These are phyloP conservation scores for Xylaria curta DNA, from an alignment of 495 filamentous ascomycete species.

Conservation along the genomic window DNA sequence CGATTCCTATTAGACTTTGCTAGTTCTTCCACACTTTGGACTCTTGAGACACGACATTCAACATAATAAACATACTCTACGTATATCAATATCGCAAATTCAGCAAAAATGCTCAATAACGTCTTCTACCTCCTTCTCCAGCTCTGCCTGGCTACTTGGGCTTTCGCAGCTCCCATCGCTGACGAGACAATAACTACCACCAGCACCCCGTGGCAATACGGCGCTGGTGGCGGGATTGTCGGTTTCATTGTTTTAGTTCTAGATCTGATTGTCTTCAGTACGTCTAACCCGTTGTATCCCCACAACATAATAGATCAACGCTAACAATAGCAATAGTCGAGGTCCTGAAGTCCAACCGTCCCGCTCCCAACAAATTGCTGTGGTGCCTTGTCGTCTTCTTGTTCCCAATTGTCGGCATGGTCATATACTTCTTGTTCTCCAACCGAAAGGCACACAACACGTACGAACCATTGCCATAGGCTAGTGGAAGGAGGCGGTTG, in stretches of 20 bases:
- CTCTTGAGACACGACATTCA: background rate
- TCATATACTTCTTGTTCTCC: conserved; percentile 60
- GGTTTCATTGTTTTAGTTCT: conserved; percentile 57
- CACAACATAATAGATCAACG: background rate
- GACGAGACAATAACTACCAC: conserved; percentile 30
- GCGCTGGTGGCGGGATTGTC: conserved; percentile 54
- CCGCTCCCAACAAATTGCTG: conserved; percentile 51
- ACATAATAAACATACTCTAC: conserved; percentile 58
- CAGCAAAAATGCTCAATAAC: conserved; percentile 36
- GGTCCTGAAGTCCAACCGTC: conserved; percentile 58
- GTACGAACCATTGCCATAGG: conserved; percentile 25
- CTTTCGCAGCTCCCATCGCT: conserved; percentile 46
- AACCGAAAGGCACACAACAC: conserved; percentile 54
- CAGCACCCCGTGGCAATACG: conserved; percentile 47
- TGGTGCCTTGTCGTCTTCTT: conserved; percentile 60
- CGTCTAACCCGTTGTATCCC: conserved; percentile 12
- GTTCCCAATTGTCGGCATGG: conserved; percentile 56
- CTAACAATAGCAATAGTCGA: conserved; percentile 50
- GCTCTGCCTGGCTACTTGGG: conserved; percentile 48
- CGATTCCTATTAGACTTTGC: background rate
- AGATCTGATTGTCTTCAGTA: conserved; percentile 59
- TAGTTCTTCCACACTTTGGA: background rate
- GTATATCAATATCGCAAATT: conserved; percentile 4
- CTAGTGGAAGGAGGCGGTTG: no score
- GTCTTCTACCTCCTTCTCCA: conserved; percentile 45